phyloP scores from a whole-genome alignment of 2,329 filamentous ascomycete genomes.

The Exophiala calicioides region DNA sequence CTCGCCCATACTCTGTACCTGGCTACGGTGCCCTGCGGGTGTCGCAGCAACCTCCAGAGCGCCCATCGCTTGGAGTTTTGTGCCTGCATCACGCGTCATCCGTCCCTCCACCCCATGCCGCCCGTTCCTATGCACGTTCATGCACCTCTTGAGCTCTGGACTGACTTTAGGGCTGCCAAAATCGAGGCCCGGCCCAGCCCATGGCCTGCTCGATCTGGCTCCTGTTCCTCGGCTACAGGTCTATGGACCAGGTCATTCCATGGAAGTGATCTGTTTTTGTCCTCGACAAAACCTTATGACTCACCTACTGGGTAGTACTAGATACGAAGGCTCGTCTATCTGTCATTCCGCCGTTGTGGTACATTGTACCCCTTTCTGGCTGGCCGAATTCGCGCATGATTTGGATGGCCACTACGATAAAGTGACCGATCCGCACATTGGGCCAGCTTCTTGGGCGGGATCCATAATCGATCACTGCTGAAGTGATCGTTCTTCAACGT shows the following conservation, averaged over 20 bases:
- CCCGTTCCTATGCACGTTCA: neutral
- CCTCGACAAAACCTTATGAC: neutral
- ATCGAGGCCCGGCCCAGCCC: neutral
- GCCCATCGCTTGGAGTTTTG: neutral
- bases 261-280: neutral
- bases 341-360: neutral
- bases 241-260: neutral
- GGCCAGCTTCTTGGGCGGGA: too few relatives aligned
- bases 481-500: too few relatives aligned
- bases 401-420: too few relatives aligned
- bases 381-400: too few relatives aligned
- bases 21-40: neutral
- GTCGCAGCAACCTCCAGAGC: neutral
- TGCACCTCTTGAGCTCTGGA: too few relatives aligned
- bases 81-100: neutral
- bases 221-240: neutral
- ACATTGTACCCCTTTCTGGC: neutral
- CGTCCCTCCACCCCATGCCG: neutral
- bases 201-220: neutral
- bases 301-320: too few relatives aligned
- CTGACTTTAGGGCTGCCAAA: too few relatives aligned
- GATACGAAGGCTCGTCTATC: neutral
- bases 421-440: neutral
- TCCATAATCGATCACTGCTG: too few relatives aligned
- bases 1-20: conserved; percentile 9